These are phyloP conservation scores for Kurtzmaniella quercitrusa DNA, from an alignment of 1,139 yeast species.

Conservation along the genomic window DNA sequence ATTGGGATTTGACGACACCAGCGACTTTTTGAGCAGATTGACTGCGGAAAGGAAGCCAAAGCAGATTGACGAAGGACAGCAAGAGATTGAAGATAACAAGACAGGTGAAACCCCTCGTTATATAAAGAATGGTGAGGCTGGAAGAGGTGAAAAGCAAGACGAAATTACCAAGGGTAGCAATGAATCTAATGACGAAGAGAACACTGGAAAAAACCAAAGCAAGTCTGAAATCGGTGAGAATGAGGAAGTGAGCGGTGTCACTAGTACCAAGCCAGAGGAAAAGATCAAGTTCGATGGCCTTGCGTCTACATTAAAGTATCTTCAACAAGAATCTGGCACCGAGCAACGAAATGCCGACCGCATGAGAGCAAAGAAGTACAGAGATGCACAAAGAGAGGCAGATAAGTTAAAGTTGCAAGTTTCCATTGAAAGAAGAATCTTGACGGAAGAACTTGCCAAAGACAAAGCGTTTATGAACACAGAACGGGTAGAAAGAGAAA, in stretches of 20 bases:
- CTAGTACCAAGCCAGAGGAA: background rate
- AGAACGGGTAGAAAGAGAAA: slow-evolving; percentile 26
- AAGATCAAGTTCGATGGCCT: slow-evolving; percentile 38
- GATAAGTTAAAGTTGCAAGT: slow-evolving; percentile 31
- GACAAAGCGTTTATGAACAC: slow-evolving; percentile 28
- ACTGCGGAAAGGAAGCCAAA: slow-evolving; percentile 4
- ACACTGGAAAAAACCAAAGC: background rate
- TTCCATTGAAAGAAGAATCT: slow-evolving; percentile 33
- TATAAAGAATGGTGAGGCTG: background rate
- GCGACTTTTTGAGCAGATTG: slow-evolving; percentile 50
- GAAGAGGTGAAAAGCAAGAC: background rate
- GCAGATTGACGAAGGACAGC: background rate
- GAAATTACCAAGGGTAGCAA: background rate
- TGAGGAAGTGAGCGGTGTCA: slow-evolving; percentile 5
- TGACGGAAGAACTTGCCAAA: slow-evolving; percentile 36
- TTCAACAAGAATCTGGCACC: slow-evolving; percentile 41
- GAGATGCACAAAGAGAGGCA: slow-evolving; percentile 27
- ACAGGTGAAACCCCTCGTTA: background rate
- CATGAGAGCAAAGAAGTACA: slow-evolving; percentile 17
- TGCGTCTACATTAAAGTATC: slow-evolving; percentile 49
- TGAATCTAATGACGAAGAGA: background rate
- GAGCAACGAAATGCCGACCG: slow-evolving; percentile 12
- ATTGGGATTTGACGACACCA: slow-evolving; percentile 52
- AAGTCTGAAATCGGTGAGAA: slow-evolving; percentile 1
- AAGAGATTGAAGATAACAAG: slow-evolving; percentile 1